A percentile compares a stretch with the other conserved stretches of the same genome.
These are phyloP conservation scores for Euphorbia celastroides DNA, from an alignment of 441 rosid species.

Conservation along the genomic window DNA sequence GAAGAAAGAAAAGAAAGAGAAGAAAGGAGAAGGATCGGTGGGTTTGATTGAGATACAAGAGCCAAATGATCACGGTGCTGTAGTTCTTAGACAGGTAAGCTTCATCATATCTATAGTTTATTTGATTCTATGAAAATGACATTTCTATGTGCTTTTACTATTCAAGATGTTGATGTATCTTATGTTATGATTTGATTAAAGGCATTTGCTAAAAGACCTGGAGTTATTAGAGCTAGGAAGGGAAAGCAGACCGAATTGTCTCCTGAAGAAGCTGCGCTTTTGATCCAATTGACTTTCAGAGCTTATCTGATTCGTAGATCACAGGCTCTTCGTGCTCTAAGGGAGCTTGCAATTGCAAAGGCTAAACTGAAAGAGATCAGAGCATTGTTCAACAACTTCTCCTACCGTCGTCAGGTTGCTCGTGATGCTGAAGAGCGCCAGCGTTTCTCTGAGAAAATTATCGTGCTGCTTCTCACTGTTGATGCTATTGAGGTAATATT, in stretches of 20 bases:
- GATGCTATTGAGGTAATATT: slow-evolving; percentile 86
- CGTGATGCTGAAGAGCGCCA: slow-evolving; percentile 81
- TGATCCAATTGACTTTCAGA: slow-evolving; percentile 76
- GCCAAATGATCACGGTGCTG: slow-evolving; percentile 39
- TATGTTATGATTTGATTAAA: slow-evolving; percentile 17
- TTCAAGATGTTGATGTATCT: background rate
- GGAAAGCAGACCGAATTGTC: slow-evolving; percentile 79
- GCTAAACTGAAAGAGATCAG: slow-evolving; percentile 84
- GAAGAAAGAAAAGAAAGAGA: slow-evolving; percentile 37
- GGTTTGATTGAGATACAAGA: slow-evolving; percentile 75
- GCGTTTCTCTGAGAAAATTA: slow-evolving; percentile 69
- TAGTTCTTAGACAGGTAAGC: slow-evolving; percentile 58
- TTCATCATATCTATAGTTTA: background rate
- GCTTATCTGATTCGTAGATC: slow-evolving; percentile 79
- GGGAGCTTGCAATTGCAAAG: slow-evolving; percentile 84
- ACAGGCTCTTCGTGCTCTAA: slow-evolving; percentile 75
- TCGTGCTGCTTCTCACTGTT: slow-evolving; percentile 85
- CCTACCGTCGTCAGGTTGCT: slow-evolving; percentile 60
- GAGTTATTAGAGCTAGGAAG: slow-evolving; percentile 37
- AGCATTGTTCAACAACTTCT: slow-evolving; percentile 66
- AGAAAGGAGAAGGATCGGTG: slow-evolving; percentile 26
- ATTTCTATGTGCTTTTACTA: background rate
- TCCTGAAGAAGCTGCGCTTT: slow-evolving; percentile 62
- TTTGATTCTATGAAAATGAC: background rate
- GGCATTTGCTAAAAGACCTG: slow-evolving; percentile 80